A percentile compares a stretch with the other conserved stretches of the same genome.
phyloP scores from a whole-genome alignment of 371 early-diverging fungal species.

The Lichtheimia corymbifera region DNA sequence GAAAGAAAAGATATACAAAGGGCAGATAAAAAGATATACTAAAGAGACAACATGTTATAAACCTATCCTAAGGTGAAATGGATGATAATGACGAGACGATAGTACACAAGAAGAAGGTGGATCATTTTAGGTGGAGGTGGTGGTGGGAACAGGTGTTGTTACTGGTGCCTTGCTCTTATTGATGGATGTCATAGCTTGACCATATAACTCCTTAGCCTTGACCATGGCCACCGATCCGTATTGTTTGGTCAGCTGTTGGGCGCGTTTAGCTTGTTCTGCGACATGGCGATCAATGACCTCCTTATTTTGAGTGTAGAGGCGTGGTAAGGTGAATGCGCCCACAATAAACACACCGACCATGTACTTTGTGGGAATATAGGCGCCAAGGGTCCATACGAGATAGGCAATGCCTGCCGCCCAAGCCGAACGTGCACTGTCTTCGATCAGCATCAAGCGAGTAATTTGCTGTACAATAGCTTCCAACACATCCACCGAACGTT shows the following conservation, averaged over 20 bases:
- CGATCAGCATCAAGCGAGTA: constrained; percentile 52
- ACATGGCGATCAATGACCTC: constrained; percentile 52
- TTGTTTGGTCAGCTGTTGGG: constrained; percentile 26
- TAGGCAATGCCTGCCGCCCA: constrained; percentile 50
- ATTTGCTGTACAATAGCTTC: constrained; percentile 51
- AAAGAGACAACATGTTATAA: not conserved
- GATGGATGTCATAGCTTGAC: constrained; percentile 19
- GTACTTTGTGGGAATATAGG: constrained; percentile 56
- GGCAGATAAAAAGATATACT: not conserved
- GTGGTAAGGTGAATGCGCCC: constrained; percentile 51
- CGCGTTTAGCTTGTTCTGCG: constrained; percentile 35
- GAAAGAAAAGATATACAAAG: not conserved
- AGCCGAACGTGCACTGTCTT: constrained; percentile 53
- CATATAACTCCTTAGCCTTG: constrained; percentile 31
- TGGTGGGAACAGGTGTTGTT: too few species aligned
- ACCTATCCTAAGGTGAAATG: not conserved
- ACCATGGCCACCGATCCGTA: constrained; percentile 34
- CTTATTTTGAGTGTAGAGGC: constrained; percentile 56
- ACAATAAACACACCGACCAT: constrained; percentile 48
- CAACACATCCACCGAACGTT: constrained; percentile 46
- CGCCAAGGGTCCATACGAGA: constrained; percentile 57
- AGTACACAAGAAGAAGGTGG: not conserved
- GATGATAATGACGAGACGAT: not conserved
- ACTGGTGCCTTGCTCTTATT: constrained; percentile 2
- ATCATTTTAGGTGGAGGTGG: constrained; percentile 4